Evolutionary conservation across 73 alveolate species (phyloP).

Genomic region (Tetrahymena borealis): DNA sequence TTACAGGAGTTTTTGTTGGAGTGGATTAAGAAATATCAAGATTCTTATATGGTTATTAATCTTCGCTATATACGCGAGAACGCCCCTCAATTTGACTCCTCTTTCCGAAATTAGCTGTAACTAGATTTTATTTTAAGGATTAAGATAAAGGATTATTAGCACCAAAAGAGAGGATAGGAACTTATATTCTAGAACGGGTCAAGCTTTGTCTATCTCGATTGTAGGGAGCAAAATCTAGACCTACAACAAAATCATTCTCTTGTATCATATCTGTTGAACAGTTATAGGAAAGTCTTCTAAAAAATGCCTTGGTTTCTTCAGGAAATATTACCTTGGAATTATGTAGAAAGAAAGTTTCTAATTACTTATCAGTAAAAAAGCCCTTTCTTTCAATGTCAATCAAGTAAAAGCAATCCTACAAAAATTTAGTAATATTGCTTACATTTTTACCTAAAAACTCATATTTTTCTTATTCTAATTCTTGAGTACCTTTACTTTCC

Average conservation of each 20-base stretch:
- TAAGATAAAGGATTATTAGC: not conserved
- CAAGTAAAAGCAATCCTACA: not conserved
- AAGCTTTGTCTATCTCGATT: not conserved
- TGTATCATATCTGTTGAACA: not conserved
- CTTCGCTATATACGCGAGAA: not conserved
- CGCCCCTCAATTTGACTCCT: not conserved
- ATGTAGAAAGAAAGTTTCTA: not conserved
- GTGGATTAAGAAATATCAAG: not conserved
- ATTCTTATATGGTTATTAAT: not conserved
- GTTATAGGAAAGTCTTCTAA: not conserved
- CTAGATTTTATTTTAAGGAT: not conserved
- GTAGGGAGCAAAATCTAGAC: not conserved
- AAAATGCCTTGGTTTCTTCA: not conserved
- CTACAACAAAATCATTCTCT: not conserved
- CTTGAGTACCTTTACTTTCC: not conserved
- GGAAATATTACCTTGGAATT: not conserved
- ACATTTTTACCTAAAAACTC: not conserved
- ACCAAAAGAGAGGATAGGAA: not conserved
- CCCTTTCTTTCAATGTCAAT: not conserved
- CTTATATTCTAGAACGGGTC: not conserved
- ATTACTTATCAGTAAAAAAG: not conserved
- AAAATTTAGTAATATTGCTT: not conserved
- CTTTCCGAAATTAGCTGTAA: not conserved
- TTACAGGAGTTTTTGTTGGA: not conserved
- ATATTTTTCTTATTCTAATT: not conserved